Conservation (phyloP, 1,284 basidiomycete species). For the Stygiomarasmius scandens region DNA sequence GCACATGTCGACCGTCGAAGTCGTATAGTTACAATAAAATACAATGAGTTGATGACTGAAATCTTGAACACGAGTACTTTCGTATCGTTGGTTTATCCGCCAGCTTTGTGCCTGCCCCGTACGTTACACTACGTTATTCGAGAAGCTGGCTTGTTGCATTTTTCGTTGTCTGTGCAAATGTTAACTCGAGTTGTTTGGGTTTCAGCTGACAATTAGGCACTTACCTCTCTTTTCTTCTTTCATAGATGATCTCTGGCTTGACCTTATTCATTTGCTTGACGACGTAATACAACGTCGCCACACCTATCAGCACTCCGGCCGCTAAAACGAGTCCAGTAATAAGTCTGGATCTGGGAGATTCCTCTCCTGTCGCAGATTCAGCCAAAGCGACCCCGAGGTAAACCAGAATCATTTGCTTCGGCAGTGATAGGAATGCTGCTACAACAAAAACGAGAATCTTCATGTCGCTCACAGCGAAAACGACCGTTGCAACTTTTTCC, state of each 20-base stretch:
- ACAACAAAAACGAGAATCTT: slow-evolving; percentile 56
- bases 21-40: too few species aligned
- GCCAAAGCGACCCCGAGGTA: slow-evolving; percentile 45
- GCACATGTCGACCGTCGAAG: too few species aligned
- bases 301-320: slow-evolving; percentile 39
- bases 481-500: slow-evolving; percentile 53
- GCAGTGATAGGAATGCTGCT: slow-evolving; percentile 62
- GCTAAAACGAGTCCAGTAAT: slow-evolving; percentile 67
- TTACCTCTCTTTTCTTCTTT: slow-evolving; percentile 68
- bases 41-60: too few species aligned
- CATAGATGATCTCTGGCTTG: slow-evolving; percentile 74
- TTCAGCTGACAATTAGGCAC: too few species aligned
- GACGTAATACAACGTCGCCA: slow-evolving; percentile 85
- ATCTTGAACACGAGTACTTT: too few species aligned
- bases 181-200: too few species aligned
- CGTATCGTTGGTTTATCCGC: too few species aligned
- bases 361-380: slow-evolving; percentile 36
- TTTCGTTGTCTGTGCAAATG: too few species aligned
- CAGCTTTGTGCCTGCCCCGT: too few species aligned
- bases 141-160: too few species aligned
- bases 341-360: slow-evolving; percentile 52
- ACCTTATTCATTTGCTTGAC: slow-evolving; percentile 73
- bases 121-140: too few species aligned
- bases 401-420: slow-evolving; percentile 62
- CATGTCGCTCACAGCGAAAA: slow-evolving; percentile 71